Evolutionary conservation across 106 monocot species (phyloP).

Genomic region (Narthecium ossifragum): DNA sequence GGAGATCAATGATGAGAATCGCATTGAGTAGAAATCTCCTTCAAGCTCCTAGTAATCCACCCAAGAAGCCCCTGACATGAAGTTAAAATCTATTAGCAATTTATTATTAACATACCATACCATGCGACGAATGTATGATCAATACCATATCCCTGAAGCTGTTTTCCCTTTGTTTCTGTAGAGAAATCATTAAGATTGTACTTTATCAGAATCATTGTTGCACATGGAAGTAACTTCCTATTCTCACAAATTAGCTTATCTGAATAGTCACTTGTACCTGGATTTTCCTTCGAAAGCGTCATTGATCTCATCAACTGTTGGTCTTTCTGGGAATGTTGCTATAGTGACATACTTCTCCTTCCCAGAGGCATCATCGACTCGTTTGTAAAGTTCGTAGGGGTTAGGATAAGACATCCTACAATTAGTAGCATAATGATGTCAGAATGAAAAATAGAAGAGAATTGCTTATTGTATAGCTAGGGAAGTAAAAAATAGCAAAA

Average conservation of each 20-base stretch:
- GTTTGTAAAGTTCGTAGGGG: slow-evolving; percentile 70
- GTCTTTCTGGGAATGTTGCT: slow-evolving; percentile 59
- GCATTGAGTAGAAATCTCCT: not conserved
- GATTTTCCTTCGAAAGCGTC: slow-evolving; percentile 76
- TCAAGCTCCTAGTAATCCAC: slow-evolving; percentile 39
- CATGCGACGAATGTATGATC: not conserved
- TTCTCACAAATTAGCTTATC: not conserved
- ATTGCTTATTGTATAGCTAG: too few relatives aligned
- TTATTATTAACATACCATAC: too few relatives aligned
- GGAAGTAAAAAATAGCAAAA: too few relatives aligned
- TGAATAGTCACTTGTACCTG: too few relatives aligned
- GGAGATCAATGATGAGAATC: too few relatives aligned
- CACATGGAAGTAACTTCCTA: too few relatives aligned
- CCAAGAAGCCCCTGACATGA: slow-evolving; percentile 62
- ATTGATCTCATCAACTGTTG: slow-evolving; percentile 77
- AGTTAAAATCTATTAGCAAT: not conserved
- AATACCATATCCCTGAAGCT: slow-evolving; percentile 70
- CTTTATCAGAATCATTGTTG: not conserved
- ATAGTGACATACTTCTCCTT: slow-evolving; percentile 73
- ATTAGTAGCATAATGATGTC: slow-evolving; percentile 5
- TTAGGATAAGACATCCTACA: slow-evolving; percentile 88
- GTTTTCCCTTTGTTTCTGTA: slow-evolving; percentile 56
- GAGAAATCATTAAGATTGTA: not conserved
- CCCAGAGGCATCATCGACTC: slow-evolving; percentile 56
- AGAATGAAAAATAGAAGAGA: too few relatives aligned